A percentile compares a stretch with the other conserved stretches of the same genome.
These are phyloP conservation scores for Populus hybrid DNA, from an alignment of 441 rosid species.

Conservation along the genomic window DNA sequence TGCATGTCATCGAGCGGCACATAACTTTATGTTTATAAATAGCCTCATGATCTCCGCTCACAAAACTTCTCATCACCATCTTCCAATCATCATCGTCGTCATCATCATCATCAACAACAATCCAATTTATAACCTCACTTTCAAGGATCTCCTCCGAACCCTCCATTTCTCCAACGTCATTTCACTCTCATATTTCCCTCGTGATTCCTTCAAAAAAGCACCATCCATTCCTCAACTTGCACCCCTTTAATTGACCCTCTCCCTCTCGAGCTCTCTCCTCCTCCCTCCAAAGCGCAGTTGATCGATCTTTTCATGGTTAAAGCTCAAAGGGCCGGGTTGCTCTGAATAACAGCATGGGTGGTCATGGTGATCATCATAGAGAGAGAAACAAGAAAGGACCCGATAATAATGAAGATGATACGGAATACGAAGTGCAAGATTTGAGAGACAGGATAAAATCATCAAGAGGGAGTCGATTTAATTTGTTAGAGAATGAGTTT, in stretches of 20 bases:
- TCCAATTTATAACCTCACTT: background rate
- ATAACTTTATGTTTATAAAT: too few relatives aligned
- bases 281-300: background rate
- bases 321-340: background rate
- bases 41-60: background rate
- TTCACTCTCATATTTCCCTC: background rate
- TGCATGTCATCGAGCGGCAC: background rate
- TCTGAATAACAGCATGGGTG: background rate
- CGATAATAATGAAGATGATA: background rate
- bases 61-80: background rate
- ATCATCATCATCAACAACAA: background rate
- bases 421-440: conserved; percentile 43
- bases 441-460: conserved; percentile 43
- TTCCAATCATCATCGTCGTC: background rate
- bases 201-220: background rate
- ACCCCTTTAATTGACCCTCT: background rate
- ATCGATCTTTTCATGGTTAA: background rate
- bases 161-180: background rate
- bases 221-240: background rate
- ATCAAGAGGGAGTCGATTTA: conserved; percentile 45
- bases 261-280: background rate
- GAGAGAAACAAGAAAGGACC: background rate
- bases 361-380: background rate
- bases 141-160: background rate
- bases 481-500: conserved; percentile 45